phyloP scores from a whole-genome alignment of 179 eudicot species.

The Silene noctiflora region DNA sequence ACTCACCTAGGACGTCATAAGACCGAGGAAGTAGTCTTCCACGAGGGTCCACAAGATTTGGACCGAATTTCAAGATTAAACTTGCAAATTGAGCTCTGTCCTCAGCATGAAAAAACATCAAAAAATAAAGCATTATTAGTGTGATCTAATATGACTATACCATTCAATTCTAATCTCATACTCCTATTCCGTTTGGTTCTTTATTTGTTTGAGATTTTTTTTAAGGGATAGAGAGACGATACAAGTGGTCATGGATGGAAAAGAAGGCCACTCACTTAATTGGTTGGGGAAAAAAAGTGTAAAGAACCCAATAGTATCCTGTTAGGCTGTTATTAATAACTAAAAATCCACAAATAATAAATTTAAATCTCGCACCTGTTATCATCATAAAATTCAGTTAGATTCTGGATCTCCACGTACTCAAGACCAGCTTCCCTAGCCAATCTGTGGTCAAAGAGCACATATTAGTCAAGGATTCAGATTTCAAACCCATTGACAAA shows the following conservation, averaged over 20 bases:
- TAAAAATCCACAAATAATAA: neutral
- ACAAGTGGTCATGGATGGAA: no score
- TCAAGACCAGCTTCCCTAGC: constrained; percentile 98
- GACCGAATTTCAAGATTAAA: constrained; percentile 72
- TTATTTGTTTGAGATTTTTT: no score
- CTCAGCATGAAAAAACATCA: neutral
- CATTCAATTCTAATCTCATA: neutral
- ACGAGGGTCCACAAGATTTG: constrained; percentile 81
- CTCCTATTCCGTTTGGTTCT: neutral
- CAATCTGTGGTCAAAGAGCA: constrained; percentile 49
- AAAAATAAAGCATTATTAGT: neutral
- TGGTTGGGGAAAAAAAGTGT: no score
- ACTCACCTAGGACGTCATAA: constrained; percentile 72
- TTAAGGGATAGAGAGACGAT: no score
- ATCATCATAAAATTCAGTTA: constrained; percentile 94
- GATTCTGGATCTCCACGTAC: constrained; percentile 83
- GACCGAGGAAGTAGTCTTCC: constrained; percentile 89
- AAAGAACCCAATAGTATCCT: no score
- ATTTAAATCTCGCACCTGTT: constrained; percentile 48
- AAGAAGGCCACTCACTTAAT: no score
- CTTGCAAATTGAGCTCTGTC: constrained; percentile 77
- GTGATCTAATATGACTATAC: neutral
- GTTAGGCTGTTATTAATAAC: no score
- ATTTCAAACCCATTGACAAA: neutral
- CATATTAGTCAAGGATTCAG: neutral